Conservation (phyloP, 2,329 filamentous ascomycete genomes). For the Laburnicola sp. region DNA sequence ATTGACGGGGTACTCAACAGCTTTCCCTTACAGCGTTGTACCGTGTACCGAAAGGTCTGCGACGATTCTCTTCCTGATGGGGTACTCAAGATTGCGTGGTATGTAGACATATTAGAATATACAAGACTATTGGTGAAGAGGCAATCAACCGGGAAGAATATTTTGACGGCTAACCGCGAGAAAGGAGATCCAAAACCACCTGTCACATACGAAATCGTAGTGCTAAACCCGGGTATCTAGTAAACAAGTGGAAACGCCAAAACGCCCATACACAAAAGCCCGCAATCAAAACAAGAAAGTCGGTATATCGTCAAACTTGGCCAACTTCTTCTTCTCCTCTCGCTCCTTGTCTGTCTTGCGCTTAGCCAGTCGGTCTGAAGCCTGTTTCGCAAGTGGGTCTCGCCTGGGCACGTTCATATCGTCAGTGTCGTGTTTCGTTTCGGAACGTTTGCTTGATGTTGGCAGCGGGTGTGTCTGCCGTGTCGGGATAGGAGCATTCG, state of each 20-base stretch:
- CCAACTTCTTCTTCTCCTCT: constrained; percentile 28
- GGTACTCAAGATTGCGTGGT: too few species aligned
- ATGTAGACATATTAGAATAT: too few species aligned
- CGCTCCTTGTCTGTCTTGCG: constrained; percentile 34
- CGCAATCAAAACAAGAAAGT: constrained; percentile 48
- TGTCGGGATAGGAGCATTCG: background rate
- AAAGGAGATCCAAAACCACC: too few species aligned
- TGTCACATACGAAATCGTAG: background rate
- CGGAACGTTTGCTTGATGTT: constrained; percentile 12
- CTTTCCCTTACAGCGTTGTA: too few species aligned
- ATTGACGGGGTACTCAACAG: too few species aligned
- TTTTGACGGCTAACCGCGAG: too few species aligned
- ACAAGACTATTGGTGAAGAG: too few species aligned
- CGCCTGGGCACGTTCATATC: background rate
- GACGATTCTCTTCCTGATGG: too few species aligned
- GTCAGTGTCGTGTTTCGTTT: constrained; percentile 10
- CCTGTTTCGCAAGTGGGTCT: constrained; percentile 19
- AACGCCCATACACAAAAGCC: background rate
- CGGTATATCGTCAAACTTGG: constrained; percentile 47
- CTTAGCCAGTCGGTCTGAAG: constrained; percentile 36
- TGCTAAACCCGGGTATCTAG: constrained; percentile 1
- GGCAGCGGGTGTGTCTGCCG: background rate
- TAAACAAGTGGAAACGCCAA: background rate
- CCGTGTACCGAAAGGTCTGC: too few species aligned
- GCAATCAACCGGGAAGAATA: too few species aligned